phyloP scores from a whole-genome alignment of 179 eudicot genomes.

The Amaranthus tricolor region DNA sequence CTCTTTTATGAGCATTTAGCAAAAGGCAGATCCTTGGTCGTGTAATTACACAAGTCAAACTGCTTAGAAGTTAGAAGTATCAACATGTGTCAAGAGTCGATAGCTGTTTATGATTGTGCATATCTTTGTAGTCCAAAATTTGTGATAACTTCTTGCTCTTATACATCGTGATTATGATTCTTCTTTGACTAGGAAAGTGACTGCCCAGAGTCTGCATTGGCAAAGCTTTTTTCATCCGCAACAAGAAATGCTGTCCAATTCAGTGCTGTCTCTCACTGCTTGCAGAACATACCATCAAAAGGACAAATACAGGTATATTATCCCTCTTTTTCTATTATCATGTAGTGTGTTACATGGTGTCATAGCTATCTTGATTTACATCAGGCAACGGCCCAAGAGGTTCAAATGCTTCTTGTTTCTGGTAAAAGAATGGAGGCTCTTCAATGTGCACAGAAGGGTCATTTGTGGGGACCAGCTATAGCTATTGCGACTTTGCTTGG shows the following conservation, averaged over 20 bases:
- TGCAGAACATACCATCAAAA: constrained; percentile 37
- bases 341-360: constrained; percentile 1
- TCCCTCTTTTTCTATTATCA: constrained; percentile 1
- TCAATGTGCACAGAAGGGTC: constrained; percentile 46
- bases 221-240: constrained; percentile 42
- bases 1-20: background rate
- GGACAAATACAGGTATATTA: constrained; percentile 35
- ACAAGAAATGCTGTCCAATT: constrained; percentile 21
- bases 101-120: background rate
- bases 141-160: background rate
- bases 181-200: constrained; percentile 55
- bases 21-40: background rate
- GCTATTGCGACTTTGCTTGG: constrained; percentile 64
- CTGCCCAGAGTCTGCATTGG: constrained; percentile 72
- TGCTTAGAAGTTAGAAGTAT: constrained; percentile 3
- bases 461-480: constrained; percentile 41
- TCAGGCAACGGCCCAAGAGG: constrained; percentile 55
- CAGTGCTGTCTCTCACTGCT: constrained; percentile 41
- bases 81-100: background rate
- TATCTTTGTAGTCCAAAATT: background rate
- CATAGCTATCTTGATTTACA: constrained; percentile 17
- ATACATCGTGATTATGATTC: constrained; percentile 1
- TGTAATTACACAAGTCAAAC: background rate
- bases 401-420: constrained; percentile 58
- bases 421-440: constrained; percentile 43